A percentile compares a stretch with the other conserved stretches of the same genome.
Conservation (phyloP, 208 protist genomes). For the Trypanosomatidae sp. region DNA sequence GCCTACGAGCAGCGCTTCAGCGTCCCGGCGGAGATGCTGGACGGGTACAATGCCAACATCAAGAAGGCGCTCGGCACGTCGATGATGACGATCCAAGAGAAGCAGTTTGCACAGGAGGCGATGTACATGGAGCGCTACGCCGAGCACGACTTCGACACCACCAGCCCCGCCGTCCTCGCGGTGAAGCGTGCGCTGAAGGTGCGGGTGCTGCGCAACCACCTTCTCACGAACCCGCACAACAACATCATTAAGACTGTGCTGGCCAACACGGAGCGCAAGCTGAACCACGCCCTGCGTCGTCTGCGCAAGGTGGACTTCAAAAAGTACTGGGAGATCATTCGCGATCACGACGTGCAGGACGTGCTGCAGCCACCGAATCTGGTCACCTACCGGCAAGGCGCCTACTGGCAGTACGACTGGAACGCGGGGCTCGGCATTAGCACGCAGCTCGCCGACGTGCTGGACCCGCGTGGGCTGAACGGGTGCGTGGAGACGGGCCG, state of each 20-base stretch:
- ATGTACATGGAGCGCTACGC: conserved; percentile 94
- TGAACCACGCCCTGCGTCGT: conserved; percentile 76
- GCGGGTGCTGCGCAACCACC: conserved; percentile 85
- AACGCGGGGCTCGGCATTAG: conserved; percentile 84
- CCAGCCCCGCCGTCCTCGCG: conserved; percentile 80
- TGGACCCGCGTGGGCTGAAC: conserved; percentile 87
- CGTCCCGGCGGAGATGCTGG: conserved; percentile 90
- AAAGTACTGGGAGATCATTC: conserved; percentile 91
- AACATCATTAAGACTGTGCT: conserved; percentile 90
- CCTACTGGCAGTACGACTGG: conserved; percentile 92
- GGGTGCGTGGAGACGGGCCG: conserved; percentile 92
- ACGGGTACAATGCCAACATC: conserved; percentile 82
- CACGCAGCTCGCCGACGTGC: conserved; percentile 79
- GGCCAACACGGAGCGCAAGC: conserved; percentile 71
- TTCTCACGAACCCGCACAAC: conserved; percentile 92
- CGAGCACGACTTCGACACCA: conserved; percentile 90
- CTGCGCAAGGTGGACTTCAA: conserved; percentile 91
- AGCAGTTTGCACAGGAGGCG: conserved; percentile 87
- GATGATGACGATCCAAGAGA: conserved; percentile 91
- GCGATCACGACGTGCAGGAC: conserved; percentile 92
- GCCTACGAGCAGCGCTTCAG: conserved; percentile 90
- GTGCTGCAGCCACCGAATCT: conserved; percentile 85
- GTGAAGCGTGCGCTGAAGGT: conserved; percentile 87
- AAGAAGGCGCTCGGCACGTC: conserved; percentile 69
- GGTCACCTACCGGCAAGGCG: conserved; percentile 83